Conservation (phyloP, 208 protist species). For the Leishmania major region DNA sequence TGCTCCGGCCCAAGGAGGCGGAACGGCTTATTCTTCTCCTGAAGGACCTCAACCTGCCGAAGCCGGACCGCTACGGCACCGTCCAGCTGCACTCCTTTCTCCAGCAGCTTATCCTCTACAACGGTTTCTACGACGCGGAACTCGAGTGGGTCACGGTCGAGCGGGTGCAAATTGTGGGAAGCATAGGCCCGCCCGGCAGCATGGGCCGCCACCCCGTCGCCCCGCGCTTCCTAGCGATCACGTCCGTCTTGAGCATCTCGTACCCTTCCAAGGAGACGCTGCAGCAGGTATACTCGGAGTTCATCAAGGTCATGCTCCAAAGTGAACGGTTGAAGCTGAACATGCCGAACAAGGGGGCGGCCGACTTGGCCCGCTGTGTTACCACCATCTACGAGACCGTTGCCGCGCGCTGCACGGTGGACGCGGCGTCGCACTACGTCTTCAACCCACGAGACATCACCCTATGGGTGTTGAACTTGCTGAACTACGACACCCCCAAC, state of each 20-base stretch:
- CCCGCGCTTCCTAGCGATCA: constrained; percentile 95
- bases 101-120: constrained; percentile 97
- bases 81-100: constrained; percentile 97
- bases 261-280: constrained; percentile 95
- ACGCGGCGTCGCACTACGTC: constrained; percentile 97
- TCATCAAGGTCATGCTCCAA: constrained; percentile 92
- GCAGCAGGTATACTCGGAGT: constrained; percentile 94
- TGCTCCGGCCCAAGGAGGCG: constrained; percentile 95
- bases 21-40: constrained; percentile 96
- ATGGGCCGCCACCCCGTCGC: constrained; percentile 95
- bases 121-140: constrained; percentile 95
- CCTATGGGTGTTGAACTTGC: constrained; percentile 92
- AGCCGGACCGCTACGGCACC: constrained; percentile 98
- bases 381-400: constrained; percentile 95
- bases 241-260: constrained; percentile 92
- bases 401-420: constrained; percentile 89
- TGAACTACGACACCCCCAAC: constrained; percentile 91
- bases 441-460: constrained; percentile 98
- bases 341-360: constrained; percentile 73
- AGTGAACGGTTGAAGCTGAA: constrained; percentile 68
- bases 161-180: constrained; percentile 95
- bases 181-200: constrained; percentile 96
- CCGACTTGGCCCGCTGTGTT: constrained; percentile 93
- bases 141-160: constrained; percentile 97
- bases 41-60: constrained; percentile 98